Evolutionary conservation across 441 rosid species (phyloP), one percentile per base, ranked within the genome.

Genomic region (California macrophylla): DNA sequence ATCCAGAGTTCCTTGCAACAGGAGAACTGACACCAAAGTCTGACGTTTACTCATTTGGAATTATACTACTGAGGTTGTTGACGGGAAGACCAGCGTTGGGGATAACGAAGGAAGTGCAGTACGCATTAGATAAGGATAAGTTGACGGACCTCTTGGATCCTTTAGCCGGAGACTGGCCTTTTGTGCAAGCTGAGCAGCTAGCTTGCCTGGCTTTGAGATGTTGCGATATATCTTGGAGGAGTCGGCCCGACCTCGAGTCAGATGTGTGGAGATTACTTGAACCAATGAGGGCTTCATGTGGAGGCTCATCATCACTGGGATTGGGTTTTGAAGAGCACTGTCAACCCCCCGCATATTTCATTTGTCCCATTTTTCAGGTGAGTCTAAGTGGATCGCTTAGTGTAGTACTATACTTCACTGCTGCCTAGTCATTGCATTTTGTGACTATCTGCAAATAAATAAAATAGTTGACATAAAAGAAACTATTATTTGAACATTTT

Each of bases 91-190:
- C 85, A 64, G 87, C 97, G 63, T 68, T 85, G 71, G 87, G 91
- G 66, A 86, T 94, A 75, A 66, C 72, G 54, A 86, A 84, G 76
- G 99, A 90, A 78, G 92, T 91, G 77, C 88, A 85, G 71, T 73
- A 76, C 70, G 97, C 94, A 9, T 34, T 91, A 10, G 88, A 87
- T 47, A 79, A 71, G 54, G 88, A 89, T 72, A 80, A 78, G 32
- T 75, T 94, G 77, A 81, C 81, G 77, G 64, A 54, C 67, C 79
- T 89, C 12, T 76, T 94, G 83, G 99, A 94, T 80, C 99, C 94
- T 69, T 78, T 86, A 79, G 97, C 97, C 5, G 99, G 99, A 60
- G 98, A 92, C 73, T 94, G 97, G 99, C 98, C 99, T 2, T 90
- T 86, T 85, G 89, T 90, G 74, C 93, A 82, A 78, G 97, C 99